phyloP scores from a whole-genome alignment of 768 basidiomycete genomes.

The Scleroderma citrinum region DNA sequence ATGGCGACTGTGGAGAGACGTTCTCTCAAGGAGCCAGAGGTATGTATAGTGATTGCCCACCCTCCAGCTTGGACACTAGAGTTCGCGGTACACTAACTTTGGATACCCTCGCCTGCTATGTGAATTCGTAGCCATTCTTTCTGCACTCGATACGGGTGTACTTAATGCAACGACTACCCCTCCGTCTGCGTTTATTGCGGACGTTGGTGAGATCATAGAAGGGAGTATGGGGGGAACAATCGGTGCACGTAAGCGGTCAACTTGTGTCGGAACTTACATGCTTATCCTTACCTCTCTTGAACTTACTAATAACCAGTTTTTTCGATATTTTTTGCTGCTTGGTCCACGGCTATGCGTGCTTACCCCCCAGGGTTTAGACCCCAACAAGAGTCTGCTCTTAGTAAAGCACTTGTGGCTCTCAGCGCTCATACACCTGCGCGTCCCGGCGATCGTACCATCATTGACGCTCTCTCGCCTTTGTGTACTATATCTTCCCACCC shows the following conservation, averaged over 20 bases:
- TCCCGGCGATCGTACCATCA: conserved; percentile 50
- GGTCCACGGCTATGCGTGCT: conserved; percentile 19
- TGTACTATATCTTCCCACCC: conserved; percentile 17
- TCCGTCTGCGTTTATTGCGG: conserved; percentile 20
- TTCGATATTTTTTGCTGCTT: conserved; percentile 38
- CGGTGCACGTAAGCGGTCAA: conserved; percentile 38
- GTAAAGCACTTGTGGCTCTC: conserved; percentile 26
- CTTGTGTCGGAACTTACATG: neutral
- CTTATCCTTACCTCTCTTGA: neutral
- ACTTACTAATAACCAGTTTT: conserved; percentile 28
- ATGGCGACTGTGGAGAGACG: conserved; percentile 60
- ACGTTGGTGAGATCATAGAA: conserved; percentile 40
- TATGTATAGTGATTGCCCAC: too few relatives aligned
- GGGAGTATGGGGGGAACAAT: conserved; percentile 50
- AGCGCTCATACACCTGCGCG: conserved; percentile 43
- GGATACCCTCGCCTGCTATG: too few relatives aligned
- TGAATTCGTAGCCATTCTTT: conserved; percentile 31
- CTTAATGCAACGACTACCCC: conserved; percentile 13
- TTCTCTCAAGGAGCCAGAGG: conserved; percentile 45
- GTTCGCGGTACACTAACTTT: too few relatives aligned
- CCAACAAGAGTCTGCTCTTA: conserved; percentile 13
- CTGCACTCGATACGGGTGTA: conserved; percentile 23
- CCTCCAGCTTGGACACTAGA: too few relatives aligned
- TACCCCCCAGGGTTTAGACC: neutral
- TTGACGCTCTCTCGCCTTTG: conserved; percentile 49